Conservation (phyloP, 208 protist genomes). For the Acanthamoeba lenticulata region DNA sequence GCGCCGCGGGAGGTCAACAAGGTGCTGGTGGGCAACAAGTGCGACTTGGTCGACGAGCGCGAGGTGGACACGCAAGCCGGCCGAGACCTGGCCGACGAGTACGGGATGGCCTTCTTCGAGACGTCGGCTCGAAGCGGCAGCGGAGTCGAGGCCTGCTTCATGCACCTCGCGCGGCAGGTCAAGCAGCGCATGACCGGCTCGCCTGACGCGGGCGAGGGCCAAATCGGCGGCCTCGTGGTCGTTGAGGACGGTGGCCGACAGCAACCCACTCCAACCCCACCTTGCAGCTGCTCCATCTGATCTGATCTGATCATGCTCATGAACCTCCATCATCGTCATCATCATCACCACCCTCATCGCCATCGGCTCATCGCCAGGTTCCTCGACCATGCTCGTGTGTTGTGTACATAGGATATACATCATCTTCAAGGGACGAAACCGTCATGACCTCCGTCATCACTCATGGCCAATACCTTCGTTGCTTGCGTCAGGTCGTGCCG, state of each 20-base stretch:
- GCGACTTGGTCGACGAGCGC: neutral
- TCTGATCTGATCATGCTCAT: too few species aligned
- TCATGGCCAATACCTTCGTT: too few species aligned
- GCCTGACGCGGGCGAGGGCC: neutral
- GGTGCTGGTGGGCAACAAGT: conserved; percentile 56
- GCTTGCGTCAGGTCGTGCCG: neutral
- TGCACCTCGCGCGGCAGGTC: neutral
- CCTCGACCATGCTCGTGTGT: too few species aligned
- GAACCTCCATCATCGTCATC: neutral
- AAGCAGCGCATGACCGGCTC: neutral
- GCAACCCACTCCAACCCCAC: neutral
- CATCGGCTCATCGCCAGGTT: too few species aligned
- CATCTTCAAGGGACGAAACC: too few species aligned
- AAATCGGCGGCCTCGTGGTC: neutral
- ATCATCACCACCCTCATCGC: too few species aligned
- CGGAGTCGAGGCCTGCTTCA: neutral
- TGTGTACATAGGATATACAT: too few species aligned
- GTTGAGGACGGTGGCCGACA: neutral
- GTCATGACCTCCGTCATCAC: too few species aligned
- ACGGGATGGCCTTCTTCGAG: conserved; percentile 11
- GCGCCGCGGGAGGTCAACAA: neutral
- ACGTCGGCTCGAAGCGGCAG: neutral
- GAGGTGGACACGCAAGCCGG: neutral
- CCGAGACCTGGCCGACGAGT: neutral
- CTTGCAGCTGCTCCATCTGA: neutral